Conservation (phyloP, 2,329 filamentous ascomycete genomes). For the Arthrobotrys pseudoclavata region DNA sequence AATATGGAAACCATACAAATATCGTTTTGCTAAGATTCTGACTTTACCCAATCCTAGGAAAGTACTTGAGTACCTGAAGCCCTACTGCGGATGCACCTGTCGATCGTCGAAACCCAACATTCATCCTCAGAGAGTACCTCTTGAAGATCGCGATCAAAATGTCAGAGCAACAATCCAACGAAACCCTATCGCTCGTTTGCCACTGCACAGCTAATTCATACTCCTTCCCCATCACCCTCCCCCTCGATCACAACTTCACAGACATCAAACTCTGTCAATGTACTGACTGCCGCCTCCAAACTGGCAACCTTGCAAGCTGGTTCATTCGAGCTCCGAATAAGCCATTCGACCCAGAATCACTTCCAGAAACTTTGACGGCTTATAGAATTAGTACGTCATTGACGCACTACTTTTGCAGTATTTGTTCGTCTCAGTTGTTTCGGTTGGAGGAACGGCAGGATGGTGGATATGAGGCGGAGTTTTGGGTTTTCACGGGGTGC, state of each 20-base stretch:
- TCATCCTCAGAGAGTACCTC: background rate
- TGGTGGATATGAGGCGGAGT: background rate
- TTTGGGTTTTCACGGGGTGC: constrained; percentile 19
- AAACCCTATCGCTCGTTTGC: constrained; percentile 7
- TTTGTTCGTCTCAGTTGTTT: constrained; percentile 39
- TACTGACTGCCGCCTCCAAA: constrained; percentile 31
- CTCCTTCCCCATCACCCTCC: constrained; percentile 3
- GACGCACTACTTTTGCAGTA: constrained; percentile 40
- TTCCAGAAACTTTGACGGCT: background rate
- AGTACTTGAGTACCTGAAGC: too few species aligned
- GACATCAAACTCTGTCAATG: constrained; percentile 36
- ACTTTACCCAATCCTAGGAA: too few species aligned
- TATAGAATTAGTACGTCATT: constrained; percentile 1
- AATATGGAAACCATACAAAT: too few species aligned
- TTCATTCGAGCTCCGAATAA: constrained; percentile 21
- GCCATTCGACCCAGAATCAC: constrained; percentile 30
- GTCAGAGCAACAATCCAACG: background rate
- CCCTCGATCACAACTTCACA: constrained; percentile 20
- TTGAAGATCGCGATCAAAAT: background rate
- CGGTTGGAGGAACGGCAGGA: background rate
- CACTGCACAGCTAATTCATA: constrained; percentile 35
- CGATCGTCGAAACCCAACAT: too few species aligned
- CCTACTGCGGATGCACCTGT: too few species aligned
- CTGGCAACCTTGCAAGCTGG: constrained; percentile 31
- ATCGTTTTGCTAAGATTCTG: too few species aligned